Percentiles rank a stretch among this genome's conserved stretches.
Conservation (phyloP, 140 eudicot genomes). For the Bidens hawaiensis region DNA sequence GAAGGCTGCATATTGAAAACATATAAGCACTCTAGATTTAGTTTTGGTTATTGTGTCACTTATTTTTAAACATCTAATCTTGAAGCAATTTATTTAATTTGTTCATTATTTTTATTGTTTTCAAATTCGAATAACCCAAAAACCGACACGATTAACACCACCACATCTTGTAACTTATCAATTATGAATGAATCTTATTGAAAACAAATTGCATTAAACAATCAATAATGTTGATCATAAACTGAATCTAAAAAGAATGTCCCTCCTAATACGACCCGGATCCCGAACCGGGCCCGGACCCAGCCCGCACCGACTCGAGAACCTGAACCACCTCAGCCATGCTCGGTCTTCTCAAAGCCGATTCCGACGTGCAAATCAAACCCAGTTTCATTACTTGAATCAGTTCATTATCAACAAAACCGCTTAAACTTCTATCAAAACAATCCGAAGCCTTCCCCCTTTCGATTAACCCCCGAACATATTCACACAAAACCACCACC, state of each 20-base stretch:
- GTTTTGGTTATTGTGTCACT: too few species aligned
- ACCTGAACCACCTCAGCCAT: conserved; percentile 97
- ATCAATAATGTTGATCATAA: conserved; percentile 36
- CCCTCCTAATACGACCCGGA: neutral
- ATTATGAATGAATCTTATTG: conserved; percentile 41
- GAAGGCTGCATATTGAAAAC: too few species aligned
- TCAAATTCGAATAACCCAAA: too few species aligned
- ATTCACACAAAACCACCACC: conserved; percentile 86
- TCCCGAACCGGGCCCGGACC: conserved; percentile 11
- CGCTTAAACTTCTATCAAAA: conserved; percentile 75
- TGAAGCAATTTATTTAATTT: too few species aligned
- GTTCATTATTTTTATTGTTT: too few species aligned
- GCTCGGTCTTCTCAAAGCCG: conserved; percentile 79
- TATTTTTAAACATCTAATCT: too few species aligned
- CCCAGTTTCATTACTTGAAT: conserved; percentile 95
- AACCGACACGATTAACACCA: too few species aligned
- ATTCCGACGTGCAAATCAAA: conserved; percentile 60
- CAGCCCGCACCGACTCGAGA: conserved; percentile 72
- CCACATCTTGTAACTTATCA: neutral
- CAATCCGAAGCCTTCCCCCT: conserved; percentile 72
- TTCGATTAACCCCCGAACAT: conserved; percentile 71
- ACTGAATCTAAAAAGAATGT: conserved; percentile 48
- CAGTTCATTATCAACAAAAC: conserved; percentile 70
- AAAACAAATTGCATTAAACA: conserved; percentile 26
- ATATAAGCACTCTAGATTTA: too few species aligned